These are phyloP conservation scores for Lichtheimia ramosa DNA, from an alignment of 371 early-diverging fungal genomes.

Conservation along the genomic window DNA sequence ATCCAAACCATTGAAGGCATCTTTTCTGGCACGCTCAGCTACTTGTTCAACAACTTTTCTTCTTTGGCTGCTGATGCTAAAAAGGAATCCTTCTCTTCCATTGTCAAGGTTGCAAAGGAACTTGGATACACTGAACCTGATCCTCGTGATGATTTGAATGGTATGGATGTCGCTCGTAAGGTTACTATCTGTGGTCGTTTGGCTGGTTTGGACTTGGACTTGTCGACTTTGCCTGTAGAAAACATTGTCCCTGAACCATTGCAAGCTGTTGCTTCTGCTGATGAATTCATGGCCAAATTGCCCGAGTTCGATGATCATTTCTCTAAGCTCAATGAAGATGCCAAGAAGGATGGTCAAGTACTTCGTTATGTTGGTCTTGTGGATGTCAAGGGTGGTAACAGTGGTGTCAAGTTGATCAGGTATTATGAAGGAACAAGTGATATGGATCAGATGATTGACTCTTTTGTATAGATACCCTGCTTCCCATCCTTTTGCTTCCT, in stretches of 20 bases:
- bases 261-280: constrained; percentile 67
- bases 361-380: constrained; percentile 93
- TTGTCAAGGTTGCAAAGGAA: constrained; percentile 87
- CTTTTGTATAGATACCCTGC: constrained; percentile 62
- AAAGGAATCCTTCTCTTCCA: constrained; percentile 76
- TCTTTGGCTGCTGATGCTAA: constrained; percentile 45
- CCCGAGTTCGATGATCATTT: constrained; percentile 88
- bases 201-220: constrained; percentile 76
- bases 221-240: constrained; percentile 82
- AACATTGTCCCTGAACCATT: constrained; percentile 92
- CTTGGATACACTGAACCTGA: constrained; percentile 98
- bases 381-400: constrained; percentile 65
- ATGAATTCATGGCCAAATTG: constrained; percentile 82
- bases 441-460: background rate
- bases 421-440: constrained; percentile 19
- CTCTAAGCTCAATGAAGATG: constrained; percentile 71
- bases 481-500: constrained; percentile 92
- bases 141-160: constrained; percentile 97
- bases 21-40: constrained; percentile 94
- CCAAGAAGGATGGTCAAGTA: constrained; percentile 69
- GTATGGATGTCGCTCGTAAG: constrained; percentile 98
- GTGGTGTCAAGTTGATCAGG: constrained; percentile 80
- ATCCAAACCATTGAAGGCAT: constrained; percentile 93
- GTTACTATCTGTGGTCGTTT: constrained; percentile 88
- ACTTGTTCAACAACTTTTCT: constrained; percentile 95